Evolutionary conservation across 2,329 filamentous ascomycete genomes (phyloP), one percentile per base, ranked within the genome.

Genomic region (Akanthomyces muscarius): DNA sequence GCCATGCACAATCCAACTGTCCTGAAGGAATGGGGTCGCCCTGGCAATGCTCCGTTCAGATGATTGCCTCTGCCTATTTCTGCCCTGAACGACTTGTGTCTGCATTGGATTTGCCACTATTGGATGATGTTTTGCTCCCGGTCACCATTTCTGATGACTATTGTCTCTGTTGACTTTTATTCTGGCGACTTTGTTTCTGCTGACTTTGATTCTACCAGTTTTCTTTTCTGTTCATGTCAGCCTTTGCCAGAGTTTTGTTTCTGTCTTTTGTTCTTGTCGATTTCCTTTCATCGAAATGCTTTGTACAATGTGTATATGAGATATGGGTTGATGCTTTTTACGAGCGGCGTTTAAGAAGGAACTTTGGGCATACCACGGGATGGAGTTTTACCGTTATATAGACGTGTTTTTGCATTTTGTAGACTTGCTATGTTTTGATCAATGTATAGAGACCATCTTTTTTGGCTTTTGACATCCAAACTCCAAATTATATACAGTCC

Each of bases 401-500:
- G 23, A 48, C 28, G 28, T 33, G 5, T 5, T 16, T 18, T 45
- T 33, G 16, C 41, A 36, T 18, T 14, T 14, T 23, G n/a, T 38
- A 38, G 28, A 41, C 44, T 45, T 48, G 8, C n/a, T 48, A 2
- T 48, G 21, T 5, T 10, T 51, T 51, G 25, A 51, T 21, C 10
- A 18, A 28, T 16, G 11, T 16, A 21, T 23, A 55, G 38, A 44
- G 14, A 56, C 28, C 6, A 21, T 1, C 21, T 21, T 21, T 21
- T 21, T 21, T 21, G 21, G 21, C 21, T 21, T 21, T 21, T 21
- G 21, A 21, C 21, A 21, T 21, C 21, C 21, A 21, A 21, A 21
- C 21, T 21, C 21, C 21, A 21, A 21, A 21, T 53, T n/a, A 83
- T 64, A 91, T 68, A 66, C 90, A 90, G 10, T 73, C 77, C 48